Percentiles rank a stretch among this genome's conserved stretches.
Conservation (phyloP, 495 filamentous ascomycete genomes). For the Penicillium lagena region DNA sequence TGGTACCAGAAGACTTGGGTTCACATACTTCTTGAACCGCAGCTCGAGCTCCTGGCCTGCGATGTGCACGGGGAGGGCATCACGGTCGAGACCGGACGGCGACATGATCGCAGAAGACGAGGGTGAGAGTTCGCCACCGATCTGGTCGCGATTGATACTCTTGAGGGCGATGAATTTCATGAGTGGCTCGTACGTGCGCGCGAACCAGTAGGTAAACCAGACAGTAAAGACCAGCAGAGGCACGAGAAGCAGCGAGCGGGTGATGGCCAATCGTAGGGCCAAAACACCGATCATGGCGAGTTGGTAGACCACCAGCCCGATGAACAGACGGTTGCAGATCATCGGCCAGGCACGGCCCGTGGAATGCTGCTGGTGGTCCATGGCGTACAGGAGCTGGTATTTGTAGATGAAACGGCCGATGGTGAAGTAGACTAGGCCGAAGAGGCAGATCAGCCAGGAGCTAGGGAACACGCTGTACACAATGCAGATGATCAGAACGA, state of each 20-base stretch:
- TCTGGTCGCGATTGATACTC: slow-evolving; percentile 61
- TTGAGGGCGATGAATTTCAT: slow-evolving; percentile 88
- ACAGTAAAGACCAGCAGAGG: slow-evolving; percentile 73
- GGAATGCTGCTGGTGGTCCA: slow-evolving; percentile 95
- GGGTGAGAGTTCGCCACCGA: slow-evolving; percentile 29
- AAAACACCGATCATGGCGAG: slow-evolving; percentile 84
- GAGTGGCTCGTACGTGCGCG: slow-evolving; percentile 70
- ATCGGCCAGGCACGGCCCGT: slow-evolving; percentile 93
- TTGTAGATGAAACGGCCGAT: slow-evolving; percentile 95
- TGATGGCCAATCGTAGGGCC: slow-evolving; percentile 65
- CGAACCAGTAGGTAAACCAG: slow-evolving; percentile 78
- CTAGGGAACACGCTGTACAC: slow-evolving; percentile 86
- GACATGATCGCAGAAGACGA: slow-evolving; percentile 34
- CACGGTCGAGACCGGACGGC: slow-evolving; percentile 38
- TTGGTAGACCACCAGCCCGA: slow-evolving; percentile 84
- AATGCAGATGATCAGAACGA: slow-evolving; percentile 89
- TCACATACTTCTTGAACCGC: slow-evolving; percentile 40
- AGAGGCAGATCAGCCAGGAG: slow-evolving; percentile 74
- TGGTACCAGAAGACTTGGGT: slow-evolving; percentile 39
- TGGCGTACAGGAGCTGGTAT: slow-evolving; percentile 94
- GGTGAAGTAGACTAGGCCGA: slow-evolving; percentile 81
- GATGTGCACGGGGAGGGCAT: slow-evolving; percentile 33
- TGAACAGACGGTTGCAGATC: slow-evolving; percentile 81
- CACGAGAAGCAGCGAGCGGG: slow-evolving; percentile 60
- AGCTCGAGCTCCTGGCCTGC: slow-evolving; percentile 33